A percentile compares a stretch with the other conserved stretches of the same genome.
Evolutionary conservation across 306 rosid genomes (phyloP).

Genomic region (Cucurbita maxima): DNA sequence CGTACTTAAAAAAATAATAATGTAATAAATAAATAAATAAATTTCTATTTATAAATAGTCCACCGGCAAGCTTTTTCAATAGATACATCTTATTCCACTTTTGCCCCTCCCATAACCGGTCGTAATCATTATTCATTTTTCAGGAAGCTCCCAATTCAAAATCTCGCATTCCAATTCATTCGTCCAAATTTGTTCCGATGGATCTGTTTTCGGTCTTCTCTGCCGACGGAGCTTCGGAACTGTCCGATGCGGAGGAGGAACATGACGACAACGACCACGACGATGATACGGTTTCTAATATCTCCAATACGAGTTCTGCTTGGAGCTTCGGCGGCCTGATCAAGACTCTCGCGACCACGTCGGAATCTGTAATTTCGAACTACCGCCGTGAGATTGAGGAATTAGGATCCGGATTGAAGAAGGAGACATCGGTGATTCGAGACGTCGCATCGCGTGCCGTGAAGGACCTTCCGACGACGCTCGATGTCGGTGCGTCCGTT

Average conservation of each 20-base stretch:
- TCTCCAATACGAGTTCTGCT: constrained; percentile 1
- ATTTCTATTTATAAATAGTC: not conserved
- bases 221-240: constrained; percentile 18
- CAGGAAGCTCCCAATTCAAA: not conserved
- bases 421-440: constrained; percentile 67
- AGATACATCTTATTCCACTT: not conserved
- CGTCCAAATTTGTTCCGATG: constrained; percentile 9
- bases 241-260: not conserved
- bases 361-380: constrained; percentile 52
- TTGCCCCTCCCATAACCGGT: not conserved
- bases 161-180: not conserved
- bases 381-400: constrained; percentile 83
- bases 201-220: constrained; percentile 57
- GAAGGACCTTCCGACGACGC: constrained; percentile 51
- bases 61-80: not conserved
- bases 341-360: constrained; percentile 54
- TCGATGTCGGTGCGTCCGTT: constrained; percentile 75
- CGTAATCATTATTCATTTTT: not conserved
- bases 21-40: not conserved
- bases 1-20: too few species aligned
- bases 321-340: constrained; percentile 84
- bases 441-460: constrained; percentile 93
- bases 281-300: not conserved
- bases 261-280: not conserved
- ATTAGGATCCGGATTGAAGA: constrained; percentile 55